Evolutionary conservation across 345 rosid species (phyloP).

Genomic region (Populus euphratica): DNA sequence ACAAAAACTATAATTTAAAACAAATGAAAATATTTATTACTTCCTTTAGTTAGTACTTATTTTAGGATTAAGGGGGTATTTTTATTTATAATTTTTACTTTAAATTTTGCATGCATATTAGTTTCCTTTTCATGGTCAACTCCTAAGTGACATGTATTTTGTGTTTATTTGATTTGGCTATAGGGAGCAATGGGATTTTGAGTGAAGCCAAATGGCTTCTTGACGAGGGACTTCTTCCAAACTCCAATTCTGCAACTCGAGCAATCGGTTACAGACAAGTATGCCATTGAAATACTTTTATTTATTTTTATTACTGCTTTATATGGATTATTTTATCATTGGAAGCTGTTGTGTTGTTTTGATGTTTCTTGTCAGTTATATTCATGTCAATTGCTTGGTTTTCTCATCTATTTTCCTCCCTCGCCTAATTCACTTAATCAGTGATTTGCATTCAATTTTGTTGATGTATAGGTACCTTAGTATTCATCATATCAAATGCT

Average conservation of each 20-base stretch:
- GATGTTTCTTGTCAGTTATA: background rate
- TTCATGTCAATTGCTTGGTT: background rate
- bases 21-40: too few relatives aligned
- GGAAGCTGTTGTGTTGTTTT: background rate
- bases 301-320: background rate
- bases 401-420: background rate
- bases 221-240: conserved; percentile 74
- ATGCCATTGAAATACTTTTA: background rate
- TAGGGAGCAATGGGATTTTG: conserved; percentile 62
- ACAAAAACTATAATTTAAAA: too few relatives aligned
- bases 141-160: background rate
- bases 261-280: conserved; percentile 96
- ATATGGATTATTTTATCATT: background rate
- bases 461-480: background rate
- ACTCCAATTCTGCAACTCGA: conserved; percentile 79
- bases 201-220: conserved; percentile 88
- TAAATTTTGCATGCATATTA: background rate
- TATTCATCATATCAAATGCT: background rate
- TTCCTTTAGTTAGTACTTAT: too few relatives aligned
- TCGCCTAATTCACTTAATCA: background rate
- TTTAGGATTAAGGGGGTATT: background rate
- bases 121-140: background rate
- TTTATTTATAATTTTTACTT: background rate
- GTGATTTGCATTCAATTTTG: background rate
- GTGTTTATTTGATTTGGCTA: conserved; percentile 12